These are phyloP conservation scores for Vaccinium vitisidaea DNA, from an alignment of 148 eudicot species.

Conservation along the genomic window DNA sequence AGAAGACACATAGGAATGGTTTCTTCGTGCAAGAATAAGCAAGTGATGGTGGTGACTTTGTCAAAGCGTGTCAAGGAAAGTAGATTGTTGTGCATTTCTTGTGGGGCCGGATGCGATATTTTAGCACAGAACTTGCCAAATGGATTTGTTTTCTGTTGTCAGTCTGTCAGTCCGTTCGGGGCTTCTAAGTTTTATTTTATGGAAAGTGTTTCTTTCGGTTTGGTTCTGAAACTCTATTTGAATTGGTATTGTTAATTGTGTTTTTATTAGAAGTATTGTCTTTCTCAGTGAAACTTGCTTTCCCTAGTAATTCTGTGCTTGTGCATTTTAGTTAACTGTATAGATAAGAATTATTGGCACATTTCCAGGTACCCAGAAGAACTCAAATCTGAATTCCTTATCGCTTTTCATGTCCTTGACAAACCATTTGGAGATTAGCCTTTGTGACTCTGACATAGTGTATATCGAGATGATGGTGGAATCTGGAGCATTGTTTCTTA, in stretches of 20 bases:
- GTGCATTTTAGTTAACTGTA: neutral
- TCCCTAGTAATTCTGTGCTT: neutral
- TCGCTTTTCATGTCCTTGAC: neutral
- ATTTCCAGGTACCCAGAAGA: neutral
- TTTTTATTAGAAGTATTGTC: neutral
- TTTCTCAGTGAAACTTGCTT: neutral
- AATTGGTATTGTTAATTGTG: neutral
- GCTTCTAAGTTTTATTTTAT: conserved; percentile 3
- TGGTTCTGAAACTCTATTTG: conserved; percentile 2
- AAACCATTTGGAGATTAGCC: neutral
- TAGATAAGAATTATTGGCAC: neutral
- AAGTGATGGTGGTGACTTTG: neutral
- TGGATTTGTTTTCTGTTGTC: neutral
- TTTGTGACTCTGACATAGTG: neutral
- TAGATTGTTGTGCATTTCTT: neutral
- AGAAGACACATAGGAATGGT: conserved; percentile 9
- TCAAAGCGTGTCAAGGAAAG: neutral
- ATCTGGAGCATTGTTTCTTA: neutral
- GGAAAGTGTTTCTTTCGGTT: neutral
- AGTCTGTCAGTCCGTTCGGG: conserved; percentile 7
- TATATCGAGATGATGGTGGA: neutral
- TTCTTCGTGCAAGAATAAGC: conserved; percentile 15
- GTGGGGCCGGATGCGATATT: neutral
- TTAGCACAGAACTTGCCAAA: conserved; percentile 2
- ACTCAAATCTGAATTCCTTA: neutral